Conservation (phyloP, 1,139 yeast genomes). For the Arxiozyma slooffiae region DNA sequence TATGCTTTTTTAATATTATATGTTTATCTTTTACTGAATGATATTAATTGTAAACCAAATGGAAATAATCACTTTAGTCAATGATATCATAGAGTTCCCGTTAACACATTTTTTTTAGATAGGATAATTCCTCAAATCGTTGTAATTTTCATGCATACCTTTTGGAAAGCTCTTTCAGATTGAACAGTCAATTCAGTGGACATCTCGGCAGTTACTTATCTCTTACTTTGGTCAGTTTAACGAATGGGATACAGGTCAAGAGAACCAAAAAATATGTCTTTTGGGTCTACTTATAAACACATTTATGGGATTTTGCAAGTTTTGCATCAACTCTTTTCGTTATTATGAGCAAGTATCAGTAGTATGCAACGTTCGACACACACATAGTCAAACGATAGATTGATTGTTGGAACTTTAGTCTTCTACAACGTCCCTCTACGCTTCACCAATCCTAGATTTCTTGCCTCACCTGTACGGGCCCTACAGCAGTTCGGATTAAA, state of each 20-base stretch:
- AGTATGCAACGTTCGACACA: not conserved
- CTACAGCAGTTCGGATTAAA: too few relatives aligned
- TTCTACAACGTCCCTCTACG: not conserved
- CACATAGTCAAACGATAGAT: not conserved
- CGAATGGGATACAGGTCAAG: not conserved
- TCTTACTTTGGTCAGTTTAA: conserved; percentile 3
- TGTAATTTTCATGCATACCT: conserved; percentile 49
- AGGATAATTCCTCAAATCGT: not conserved
- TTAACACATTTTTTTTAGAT: not conserved
- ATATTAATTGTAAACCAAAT: too few relatives aligned
- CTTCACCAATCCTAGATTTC: too few relatives aligned
- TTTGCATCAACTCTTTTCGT: too few relatives aligned
- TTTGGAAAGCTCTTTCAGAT: conserved; percentile 99
- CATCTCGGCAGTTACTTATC: conserved; percentile 47
- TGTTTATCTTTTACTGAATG: too few relatives aligned
- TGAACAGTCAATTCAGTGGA: conserved; percentile 99
- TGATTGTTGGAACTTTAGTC: not conserved
- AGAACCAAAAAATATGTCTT: too few relatives aligned
- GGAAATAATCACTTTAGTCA: not conserved
- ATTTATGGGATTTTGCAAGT: not conserved
- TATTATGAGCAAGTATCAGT: too few relatives aligned
- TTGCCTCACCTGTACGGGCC: not conserved
- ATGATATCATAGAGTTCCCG: not conserved
- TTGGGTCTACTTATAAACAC: not conserved
- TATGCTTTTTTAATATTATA: not conserved